Evolutionary conservation across 805 yeast species (phyloP), one percentile per base, ranked within the genome.

Genomic region (Ogataea sp.): DNA sequence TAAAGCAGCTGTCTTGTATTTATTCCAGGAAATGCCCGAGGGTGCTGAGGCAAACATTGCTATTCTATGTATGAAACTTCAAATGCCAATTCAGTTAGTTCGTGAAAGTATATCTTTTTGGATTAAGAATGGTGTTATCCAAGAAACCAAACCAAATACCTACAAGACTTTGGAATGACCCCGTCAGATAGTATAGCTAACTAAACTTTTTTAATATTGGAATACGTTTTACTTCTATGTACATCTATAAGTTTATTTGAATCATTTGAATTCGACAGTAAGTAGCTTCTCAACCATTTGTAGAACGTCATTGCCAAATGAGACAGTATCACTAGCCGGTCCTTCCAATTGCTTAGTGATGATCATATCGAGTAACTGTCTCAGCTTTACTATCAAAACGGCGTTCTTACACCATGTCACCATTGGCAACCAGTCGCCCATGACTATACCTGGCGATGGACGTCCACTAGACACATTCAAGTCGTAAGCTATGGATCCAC

Each of bases 351-450:
- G 77, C 18, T 68, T 70, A 32, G 74, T 81, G 40, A 90, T 73
- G 0, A 83, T 75, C 16, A 68, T 64, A 52, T 88, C 95, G 25
- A 90, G 58, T 35, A 86, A 55, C 10, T 61, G 52, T 49, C 95
- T 65, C 40, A 90, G 61, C 42, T 81, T 76, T 42, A 84, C 83
- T 24, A 89, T 71, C 35, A 90, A 62, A 2, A 90, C 95, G 1
- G 89, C 97, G 51, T 89, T 86, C 47, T 93, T 84, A 46, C 95
- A 83, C 97, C 97, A 90, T 1, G 96, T 86, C 44, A 85, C 70
- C 11, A 90, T 70, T 1, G 96, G 94, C 26, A 86, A 61, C 97
- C 97, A 89, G n/a, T 71, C 71, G 48, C 86, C 96, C 40, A 90
- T 63, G 8, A 87, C 78, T 27, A 93, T 74, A 18, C 97, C 97